Evolutionary conservation across 2,329 filamentous ascomycete species (phyloP), one percentile per base, ranked within the genome.

Genomic region (Fusarium sp.): DNA sequence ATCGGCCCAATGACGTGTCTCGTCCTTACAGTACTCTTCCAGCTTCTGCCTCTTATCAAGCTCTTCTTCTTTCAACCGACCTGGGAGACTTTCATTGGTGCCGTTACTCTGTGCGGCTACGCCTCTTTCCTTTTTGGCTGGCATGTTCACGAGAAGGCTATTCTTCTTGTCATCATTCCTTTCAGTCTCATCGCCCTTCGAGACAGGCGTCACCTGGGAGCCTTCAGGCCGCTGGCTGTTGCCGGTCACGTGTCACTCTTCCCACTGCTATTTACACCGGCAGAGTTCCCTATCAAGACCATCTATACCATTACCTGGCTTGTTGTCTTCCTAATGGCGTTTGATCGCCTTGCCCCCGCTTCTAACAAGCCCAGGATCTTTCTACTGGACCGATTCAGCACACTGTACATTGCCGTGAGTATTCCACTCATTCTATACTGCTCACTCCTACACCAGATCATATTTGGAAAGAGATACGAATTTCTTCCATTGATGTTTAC

Each of bases 101-200:
- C 93, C 1, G 87, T 97, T 42, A 97, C 95, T 0, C 88, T 98
- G 17, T 98, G 96, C 75, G 96, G 93, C 59, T 99, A 97, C 76
- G 92, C 95, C 0, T 97, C 95, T 0, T 99, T 99, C 81, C 85
- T 99, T 11, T 98, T 98, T 72, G 95, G 96, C 57, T 99, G 95
- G 94, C 96, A 99, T 76, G 96, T 99, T 11, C 96, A 99, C 74
- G 96, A 99, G 77, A 99, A 99, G 80, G 96, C 96, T 3, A 92
- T 99, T 58, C 86, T 99, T 21, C 87, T 98, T 20, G 91, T 98
- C 75, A 94, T 99, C 69, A 92, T 98, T 47, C 96, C 96, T 1
- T 98, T 98, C 83, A 96, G 92, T 71, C 86, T 99, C 63, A 90
- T 98, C 62, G 94, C 95, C 1, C 87, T 98, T 50, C 91, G 91